A percentile compares a stretch with the other conserved stretches of the same genome.
phyloP scores from a whole-genome alignment of 1,284 basidiomycete genomes.

The Ceratobasidium papillatum region DNA sequence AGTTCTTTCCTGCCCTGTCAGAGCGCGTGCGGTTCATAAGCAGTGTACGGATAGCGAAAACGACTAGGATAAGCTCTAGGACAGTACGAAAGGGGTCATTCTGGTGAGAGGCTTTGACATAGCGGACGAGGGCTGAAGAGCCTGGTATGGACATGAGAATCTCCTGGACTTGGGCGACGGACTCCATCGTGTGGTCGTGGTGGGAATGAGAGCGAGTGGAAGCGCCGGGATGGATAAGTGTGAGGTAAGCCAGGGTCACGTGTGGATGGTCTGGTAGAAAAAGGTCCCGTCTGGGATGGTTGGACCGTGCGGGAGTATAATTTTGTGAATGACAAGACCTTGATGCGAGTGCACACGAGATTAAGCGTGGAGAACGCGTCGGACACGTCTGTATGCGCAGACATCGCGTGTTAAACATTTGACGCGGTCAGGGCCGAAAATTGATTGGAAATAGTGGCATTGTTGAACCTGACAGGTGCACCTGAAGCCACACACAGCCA shows the following conservation, averaged over 20 bases:
- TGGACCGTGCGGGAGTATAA: conserved; percentile 3
- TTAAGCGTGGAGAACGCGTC: neutral
- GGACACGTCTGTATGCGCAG: conserved; percentile 9
- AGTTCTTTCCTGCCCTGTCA: conserved; percentile 86
- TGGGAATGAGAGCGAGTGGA: conserved; percentile 2
- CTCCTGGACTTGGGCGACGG: conserved; percentile 55
- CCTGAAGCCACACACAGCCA: conserved; percentile 1
- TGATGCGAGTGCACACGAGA: neutral
- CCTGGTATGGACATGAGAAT: conserved; percentile 83
- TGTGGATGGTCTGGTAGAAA: neutral
- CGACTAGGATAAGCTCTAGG: conserved; percentile 87
- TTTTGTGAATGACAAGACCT: neutral
- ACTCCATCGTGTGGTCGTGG: conserved; percentile 38
- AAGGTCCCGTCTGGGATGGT: neutral
- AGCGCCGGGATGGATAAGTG: conserved; percentile 28
- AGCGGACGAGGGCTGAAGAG: conserved; percentile 88
- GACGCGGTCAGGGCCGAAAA: neutral
- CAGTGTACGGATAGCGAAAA: conserved; percentile 90
- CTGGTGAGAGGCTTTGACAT: conserved; percentile 88
- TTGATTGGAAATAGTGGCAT: conserved; percentile 8
- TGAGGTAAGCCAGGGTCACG: conserved; percentile 27
- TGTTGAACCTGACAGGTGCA: conserved; percentile 18
- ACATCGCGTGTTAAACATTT: neutral
- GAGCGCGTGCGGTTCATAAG: conserved; percentile 89
- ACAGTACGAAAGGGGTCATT: conserved; percentile 92